phyloP scores from a whole-genome alignment of 2,329 filamentous ascomycete genomes.

The Nemania sp. region DNA sequence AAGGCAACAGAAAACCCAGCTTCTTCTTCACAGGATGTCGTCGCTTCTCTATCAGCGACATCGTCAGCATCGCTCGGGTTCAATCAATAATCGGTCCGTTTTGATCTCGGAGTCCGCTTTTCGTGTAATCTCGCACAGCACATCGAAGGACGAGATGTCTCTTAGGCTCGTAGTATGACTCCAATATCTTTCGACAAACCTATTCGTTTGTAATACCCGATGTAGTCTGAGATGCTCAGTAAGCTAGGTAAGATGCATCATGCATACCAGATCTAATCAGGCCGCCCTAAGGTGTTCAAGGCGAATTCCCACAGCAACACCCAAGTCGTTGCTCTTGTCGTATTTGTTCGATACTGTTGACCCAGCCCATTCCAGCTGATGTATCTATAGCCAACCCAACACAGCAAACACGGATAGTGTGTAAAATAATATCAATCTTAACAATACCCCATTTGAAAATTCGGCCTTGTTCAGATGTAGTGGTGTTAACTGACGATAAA shows the following conservation, averaged over 20 bases:
- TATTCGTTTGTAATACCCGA: too few relatives aligned
- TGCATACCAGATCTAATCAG: constrained; percentile 51
- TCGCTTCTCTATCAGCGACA: constrained; percentile 32
- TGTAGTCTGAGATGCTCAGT: constrained; percentile 30
- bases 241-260: constrained; percentile 52
- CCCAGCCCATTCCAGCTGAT: too few relatives aligned
- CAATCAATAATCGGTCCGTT: constrained; percentile 27
- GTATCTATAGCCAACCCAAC: too few relatives aligned
- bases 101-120: constrained; percentile 31
- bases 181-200: constrained; percentile 28
- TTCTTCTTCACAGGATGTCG: constrained; percentile 21
- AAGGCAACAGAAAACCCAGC: constrained; percentile 23
- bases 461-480: background rate
- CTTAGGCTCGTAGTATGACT: constrained; percentile 34
- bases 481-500: too few relatives aligned
- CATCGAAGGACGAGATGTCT: constrained; percentile 34
- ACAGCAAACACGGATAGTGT: too few relatives aligned
- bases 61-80: constrained; percentile 29
- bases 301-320: constrained; percentile 51
- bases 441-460: constrained; percentile 11
- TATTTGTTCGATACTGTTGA: too few relatives aligned
- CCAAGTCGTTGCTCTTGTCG: too few relatives aligned
- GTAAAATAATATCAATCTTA: constrained; percentile 13
- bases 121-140: constrained; percentile 30
- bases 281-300: constrained; percentile 51